These are phyloP conservation scores for Conticribra weissflogii DNA, from an alignment of 108 stramenopile genomes.

Conservation along the genomic window DNA sequence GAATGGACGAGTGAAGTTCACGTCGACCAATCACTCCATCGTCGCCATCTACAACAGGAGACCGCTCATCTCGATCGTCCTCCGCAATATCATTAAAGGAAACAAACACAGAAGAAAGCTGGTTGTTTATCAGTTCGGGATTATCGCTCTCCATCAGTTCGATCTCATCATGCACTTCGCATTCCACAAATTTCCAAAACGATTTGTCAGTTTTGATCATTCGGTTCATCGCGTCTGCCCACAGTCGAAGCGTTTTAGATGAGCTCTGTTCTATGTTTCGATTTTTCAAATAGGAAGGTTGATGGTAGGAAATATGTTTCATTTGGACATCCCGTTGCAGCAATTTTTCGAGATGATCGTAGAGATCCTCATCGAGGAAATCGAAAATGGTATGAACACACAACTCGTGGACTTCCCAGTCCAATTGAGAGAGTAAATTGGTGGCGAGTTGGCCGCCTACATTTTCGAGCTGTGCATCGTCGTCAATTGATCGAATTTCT, in stretches of 20 bases:
- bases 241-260: conserved; percentile 15
- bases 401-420: background rate
- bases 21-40: background rate
- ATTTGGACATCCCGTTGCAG: background rate
- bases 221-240: conserved; percentile 23
- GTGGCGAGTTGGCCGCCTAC: background rate
- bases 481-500: background rate
- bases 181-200: conserved; percentile 36
- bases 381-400: background rate
- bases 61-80: background rate
- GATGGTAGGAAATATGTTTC: background rate
- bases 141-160: background rate
- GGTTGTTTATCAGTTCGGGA: conserved; percentile 11
- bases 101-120: conserved; percentile 9
- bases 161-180: conserved; percentile 35
- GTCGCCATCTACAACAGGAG: background rate
- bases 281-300: too few species aligned
- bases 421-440: background rate
- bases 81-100: background rate
- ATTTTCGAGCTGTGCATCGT: background rate
- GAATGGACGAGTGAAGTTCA: background rate
- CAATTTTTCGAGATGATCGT: background rate
- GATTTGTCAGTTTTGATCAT: conserved; percentile 39
- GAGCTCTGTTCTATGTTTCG: background rate
- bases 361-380: background rate